A percentile compares a stretch with the other conserved stretches of the same genome.
phyloP scores from a whole-genome alignment of 2,329 filamentous ascomycete species.

The Periconia sp. region DNA sequence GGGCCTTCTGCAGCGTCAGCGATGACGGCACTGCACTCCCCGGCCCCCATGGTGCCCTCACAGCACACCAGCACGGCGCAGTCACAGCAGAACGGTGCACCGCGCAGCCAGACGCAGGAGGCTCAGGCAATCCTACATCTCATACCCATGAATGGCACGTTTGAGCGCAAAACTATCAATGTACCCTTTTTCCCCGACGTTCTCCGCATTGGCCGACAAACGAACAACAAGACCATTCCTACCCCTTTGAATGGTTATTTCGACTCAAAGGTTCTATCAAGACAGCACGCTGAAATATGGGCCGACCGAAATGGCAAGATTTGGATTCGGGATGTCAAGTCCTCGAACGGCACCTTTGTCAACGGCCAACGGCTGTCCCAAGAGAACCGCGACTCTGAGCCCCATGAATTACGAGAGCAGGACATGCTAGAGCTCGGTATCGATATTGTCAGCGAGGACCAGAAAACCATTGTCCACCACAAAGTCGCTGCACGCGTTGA shows the following conservation, averaged over 20 bases:
- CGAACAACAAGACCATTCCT: conserved; percentile 93
- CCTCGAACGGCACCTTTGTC: conserved; percentile 97
- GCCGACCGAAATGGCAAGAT: conserved; percentile 85
- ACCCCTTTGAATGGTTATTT: conserved; percentile 94
- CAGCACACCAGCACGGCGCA: conserved; percentile 71
- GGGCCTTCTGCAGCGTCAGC: conserved; percentile 65
- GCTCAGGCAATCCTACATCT: conserved; percentile 82
- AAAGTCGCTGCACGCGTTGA: conserved; percentile 98
- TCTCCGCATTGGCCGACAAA: conserved; percentile 91
- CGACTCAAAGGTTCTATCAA: conserved; percentile 95
- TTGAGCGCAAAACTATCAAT: conserved; percentile 94
- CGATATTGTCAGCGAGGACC: conserved; percentile 97
- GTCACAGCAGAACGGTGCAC: conserved; percentile 64
- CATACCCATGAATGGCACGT: conserved; percentile 91
- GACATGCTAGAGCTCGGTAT: conserved; percentile 96
- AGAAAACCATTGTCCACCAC: conserved; percentile 97
- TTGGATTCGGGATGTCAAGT: conserved; percentile 96
- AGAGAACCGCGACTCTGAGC: conserved; percentile 95
- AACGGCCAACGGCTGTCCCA: conserved; percentile 88
- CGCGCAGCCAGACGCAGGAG: conserved; percentile 56
- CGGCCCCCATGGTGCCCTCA: conserved; percentile 67
- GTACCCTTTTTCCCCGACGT: conserved; percentile 95
- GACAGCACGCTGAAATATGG: conserved; percentile 96
- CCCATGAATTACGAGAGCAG: conserved; percentile 87
- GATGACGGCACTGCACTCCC: conserved; percentile 68